Evolutionary conservation across 345 rosid species (phyloP), one percentile per base, ranked within the genome.

Genomic region (Hibiscus tridactylites): DNA sequence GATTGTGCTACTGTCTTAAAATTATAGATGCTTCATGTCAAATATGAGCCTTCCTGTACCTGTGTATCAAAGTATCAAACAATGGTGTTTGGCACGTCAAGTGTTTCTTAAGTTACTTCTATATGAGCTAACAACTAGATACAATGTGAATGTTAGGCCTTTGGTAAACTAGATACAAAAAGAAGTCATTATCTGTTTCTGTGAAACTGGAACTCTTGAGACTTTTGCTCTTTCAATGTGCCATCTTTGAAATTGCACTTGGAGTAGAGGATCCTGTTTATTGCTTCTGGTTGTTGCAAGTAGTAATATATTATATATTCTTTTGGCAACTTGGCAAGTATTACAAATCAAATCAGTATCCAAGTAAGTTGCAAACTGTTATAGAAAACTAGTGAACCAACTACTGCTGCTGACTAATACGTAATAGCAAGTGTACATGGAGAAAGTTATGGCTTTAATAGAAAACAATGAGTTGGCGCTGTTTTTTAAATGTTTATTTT

Each of bases 101-200:
- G 21, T 12, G 26, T 66, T 47, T 66, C 57, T 26, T 46, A 13
- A 46, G 1, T 24, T 21, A 65, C 54, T 65, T 66, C 13, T 66
- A 24, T 47, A 42, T 42, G 31, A n/a, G 28, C 68, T 63, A 37
- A 37, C 9, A 9, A 4, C 28, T 39, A 26, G 19, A 42, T 39
- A 19, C 9, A 8, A 9, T 63, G 13, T 63, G 28, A 62, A 59
- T n/a, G 46, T 21, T 61, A 61, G 9, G 24, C 2, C 21, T 16
- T 62, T 33, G 13, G 2, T 16, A 62, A 16, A 37, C 65, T 8
- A 33, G 24, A n/a, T 62, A 33, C 11, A 62, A n/a, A 52, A 61
- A 61, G 46, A 62, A 62, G 49, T 63, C 28, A 63, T 63, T 17
- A 63, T n/a, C 67, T 63, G 21, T 37, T 61, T 61, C 9, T 39